phyloP scores from a whole-genome alignment of 1,284 basidiomycete species.

The Moesziomyces sp. region DNA sequence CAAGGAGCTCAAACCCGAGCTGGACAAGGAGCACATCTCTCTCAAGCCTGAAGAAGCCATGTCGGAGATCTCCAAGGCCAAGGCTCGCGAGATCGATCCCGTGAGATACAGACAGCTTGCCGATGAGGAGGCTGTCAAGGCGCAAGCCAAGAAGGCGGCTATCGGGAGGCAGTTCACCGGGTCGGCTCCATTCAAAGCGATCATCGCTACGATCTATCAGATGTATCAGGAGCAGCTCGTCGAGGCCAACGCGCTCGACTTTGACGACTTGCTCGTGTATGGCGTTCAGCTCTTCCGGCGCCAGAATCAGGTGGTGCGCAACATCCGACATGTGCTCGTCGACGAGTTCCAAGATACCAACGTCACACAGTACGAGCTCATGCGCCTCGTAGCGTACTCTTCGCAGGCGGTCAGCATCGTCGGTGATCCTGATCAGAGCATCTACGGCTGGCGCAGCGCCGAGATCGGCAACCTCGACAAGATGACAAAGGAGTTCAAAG shows the following conservation, averaged over 20 bases:
- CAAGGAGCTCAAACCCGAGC: conserved; percentile 72
- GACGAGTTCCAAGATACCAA: conserved; percentile 96
- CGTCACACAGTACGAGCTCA: conserved; percentile 83
- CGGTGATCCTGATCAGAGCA: conserved; percentile 92
- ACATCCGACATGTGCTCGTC: conserved; percentile 83
- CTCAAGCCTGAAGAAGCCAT: conserved; percentile 76
- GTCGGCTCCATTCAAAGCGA: conserved; percentile 25
- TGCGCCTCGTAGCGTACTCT: conserved; percentile 71
- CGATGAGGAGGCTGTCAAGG: conserved; percentile 28
- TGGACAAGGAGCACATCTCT: conserved; percentile 70
- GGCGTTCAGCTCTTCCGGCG: conserved; percentile 75
- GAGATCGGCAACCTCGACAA: conserved; percentile 62
- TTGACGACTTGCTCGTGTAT: conserved; percentile 85
- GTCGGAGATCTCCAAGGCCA: conserved; percentile 81
- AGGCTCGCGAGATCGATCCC: conserved; percentile 74
- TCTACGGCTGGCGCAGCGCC: conserved; percentile 90
- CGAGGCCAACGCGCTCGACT: conserved; percentile 81
- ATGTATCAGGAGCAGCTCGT: conserved; percentile 78
- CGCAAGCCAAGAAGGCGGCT: conserved; percentile 8
- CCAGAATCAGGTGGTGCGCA: conserved; percentile 73
- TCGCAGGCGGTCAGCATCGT: conserved; percentile 77
- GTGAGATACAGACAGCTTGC: conserved; percentile 24
- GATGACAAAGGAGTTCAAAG: conserved; percentile 57
- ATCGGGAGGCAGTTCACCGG: conserved; percentile 20
- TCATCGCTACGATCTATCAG: conserved; percentile 72